Evolutionary conservation across 306 rosid genomes (phyloP).

Genomic region (Echinosophora koreensis): DNA sequence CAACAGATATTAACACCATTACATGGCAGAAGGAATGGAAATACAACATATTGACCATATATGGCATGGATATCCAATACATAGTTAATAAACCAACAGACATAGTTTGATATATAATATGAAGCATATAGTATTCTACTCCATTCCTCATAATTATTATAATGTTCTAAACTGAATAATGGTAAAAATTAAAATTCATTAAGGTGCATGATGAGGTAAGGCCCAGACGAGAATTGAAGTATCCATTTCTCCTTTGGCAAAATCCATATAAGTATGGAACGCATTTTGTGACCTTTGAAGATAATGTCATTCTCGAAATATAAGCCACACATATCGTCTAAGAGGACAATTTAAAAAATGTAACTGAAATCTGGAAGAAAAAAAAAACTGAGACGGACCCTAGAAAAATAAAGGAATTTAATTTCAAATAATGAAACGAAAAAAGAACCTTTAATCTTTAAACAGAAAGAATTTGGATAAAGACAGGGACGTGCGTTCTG

Average conservation of each 20-base stretch:
- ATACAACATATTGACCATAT: background rate
- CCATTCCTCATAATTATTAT: background rate
- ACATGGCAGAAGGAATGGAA: background rate
- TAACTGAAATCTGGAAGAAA: background rate
- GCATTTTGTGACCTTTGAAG: background rate
- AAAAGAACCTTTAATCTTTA: slow-evolving; percentile 36
- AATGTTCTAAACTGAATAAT: slow-evolving; percentile 20
- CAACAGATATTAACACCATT: slow-evolving; percentile 2
- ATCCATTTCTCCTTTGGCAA: background rate
- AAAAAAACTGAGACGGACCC: background rate
- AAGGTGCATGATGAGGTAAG: background rate
- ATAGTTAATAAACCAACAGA: background rate
- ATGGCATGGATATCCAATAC: background rate
- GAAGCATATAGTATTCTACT: background rate
- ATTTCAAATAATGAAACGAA: background rate
- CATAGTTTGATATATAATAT: background rate
- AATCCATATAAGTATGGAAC: background rate
- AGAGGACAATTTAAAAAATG: background rate
- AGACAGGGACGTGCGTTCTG: slow-evolving; percentile 31
- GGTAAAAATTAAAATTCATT: slow-evolving; percentile 9
- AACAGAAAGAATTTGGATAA: background rate
- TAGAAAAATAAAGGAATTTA: slow-evolving; percentile 8
- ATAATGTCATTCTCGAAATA: slow-evolving; percentile 19
- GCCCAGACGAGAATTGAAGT: background rate
- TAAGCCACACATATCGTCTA: background rate